A percentile compares a stretch with the other conserved stretches of the same genome.
Conservation (phyloP, 2,329 filamentous ascomycete species). For the Samsoniella hepiali region DNA sequence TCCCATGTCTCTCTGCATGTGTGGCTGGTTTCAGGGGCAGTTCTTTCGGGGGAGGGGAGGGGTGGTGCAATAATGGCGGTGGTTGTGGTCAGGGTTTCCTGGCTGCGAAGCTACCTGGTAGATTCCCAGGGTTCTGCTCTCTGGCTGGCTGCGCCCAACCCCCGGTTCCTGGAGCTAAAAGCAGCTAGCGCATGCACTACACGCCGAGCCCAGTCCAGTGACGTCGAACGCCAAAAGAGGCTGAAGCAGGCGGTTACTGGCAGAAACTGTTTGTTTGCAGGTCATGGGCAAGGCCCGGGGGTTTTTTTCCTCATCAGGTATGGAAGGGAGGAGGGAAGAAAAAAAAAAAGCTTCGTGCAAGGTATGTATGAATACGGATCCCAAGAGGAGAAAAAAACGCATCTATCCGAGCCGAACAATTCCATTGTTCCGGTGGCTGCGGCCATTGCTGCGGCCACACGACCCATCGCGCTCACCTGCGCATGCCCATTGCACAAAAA, state of each 20-base stretch:
- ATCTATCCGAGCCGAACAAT: background rate
- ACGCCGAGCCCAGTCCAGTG: no score
- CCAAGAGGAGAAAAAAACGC: no score
- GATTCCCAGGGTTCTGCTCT: background rate
- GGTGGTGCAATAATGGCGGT: conserved; percentile 9
- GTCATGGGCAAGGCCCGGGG: no score
- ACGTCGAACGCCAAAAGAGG: background rate
- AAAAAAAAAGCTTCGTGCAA: no score
- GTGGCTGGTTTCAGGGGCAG: conserved; percentile 18
- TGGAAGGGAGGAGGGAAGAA: no score
- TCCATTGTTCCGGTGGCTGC: conserved; percentile 5
- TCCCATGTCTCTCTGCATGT: background rate
- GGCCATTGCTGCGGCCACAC: background rate
- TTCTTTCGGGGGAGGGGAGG: background rate
- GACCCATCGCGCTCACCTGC: background rate
- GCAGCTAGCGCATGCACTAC: no score
- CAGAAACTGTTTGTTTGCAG: background rate
- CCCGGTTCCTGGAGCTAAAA: conserved; percentile 5
- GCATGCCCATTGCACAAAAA: conserved; percentile 9
- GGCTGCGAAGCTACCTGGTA: background rate
- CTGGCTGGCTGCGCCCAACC: background rate
- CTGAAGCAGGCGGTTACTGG: background rate
- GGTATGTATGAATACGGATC: no score
- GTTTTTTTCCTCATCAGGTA: no score
- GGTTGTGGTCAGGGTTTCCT: background rate